Conservation (phyloP, 2,329 filamentous ascomycete species). For the Epichloe festucae region DNA sequence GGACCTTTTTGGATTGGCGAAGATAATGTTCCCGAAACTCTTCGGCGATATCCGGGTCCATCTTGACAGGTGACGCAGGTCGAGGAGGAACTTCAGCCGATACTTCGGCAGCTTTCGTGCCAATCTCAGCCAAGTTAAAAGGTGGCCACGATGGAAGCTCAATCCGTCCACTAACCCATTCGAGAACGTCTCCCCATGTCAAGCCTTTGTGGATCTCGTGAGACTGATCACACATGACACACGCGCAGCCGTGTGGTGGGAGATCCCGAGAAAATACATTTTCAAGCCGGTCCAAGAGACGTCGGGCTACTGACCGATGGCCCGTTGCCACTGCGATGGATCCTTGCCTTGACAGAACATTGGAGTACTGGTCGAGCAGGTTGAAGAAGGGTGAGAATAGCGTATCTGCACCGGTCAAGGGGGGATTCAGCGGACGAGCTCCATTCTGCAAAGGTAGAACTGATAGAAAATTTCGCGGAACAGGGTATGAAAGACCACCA, state of each 20-base stretch:
- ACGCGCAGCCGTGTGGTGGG: conserved; percentile 71
- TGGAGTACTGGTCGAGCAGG: conserved; percentile 73
- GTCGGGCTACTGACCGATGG: conserved; percentile 84
- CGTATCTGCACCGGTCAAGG: conserved; percentile 53
- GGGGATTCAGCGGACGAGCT: conserved; percentile 49
- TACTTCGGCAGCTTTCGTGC: conserved; percentile 44
- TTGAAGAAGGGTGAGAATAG: conserved; percentile 75
- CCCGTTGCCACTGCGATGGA: conserved; percentile 92
- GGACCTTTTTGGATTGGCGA: conserved; percentile 87
- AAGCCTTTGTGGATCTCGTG: conserved; percentile 57
- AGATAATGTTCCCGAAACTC: conserved; percentile 89
- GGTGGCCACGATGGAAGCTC: conserved; percentile 84
- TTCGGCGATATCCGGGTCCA: conserved; percentile 88
- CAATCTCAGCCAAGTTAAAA: conserved; percentile 57
- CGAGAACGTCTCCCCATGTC: conserved; percentile 91
- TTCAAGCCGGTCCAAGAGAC: conserved; percentile 79
- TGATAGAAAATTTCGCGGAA: conserved; percentile 62
- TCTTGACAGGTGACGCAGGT: conserved; percentile 52
- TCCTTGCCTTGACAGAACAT: conserved; percentile 69
- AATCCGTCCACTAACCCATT: conserved; percentile 78
- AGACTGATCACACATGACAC: conserved; percentile 62
- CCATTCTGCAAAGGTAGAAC: conserved; percentile 45
- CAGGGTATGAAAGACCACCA: conserved; percentile 60
- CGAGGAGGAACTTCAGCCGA: conserved; percentile 47
- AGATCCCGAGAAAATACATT: conserved; percentile 91